Evolutionary conservation across 768 basidiomycete genomes (phyloP).

Genomic region (Lactarius hatsudake): DNA sequence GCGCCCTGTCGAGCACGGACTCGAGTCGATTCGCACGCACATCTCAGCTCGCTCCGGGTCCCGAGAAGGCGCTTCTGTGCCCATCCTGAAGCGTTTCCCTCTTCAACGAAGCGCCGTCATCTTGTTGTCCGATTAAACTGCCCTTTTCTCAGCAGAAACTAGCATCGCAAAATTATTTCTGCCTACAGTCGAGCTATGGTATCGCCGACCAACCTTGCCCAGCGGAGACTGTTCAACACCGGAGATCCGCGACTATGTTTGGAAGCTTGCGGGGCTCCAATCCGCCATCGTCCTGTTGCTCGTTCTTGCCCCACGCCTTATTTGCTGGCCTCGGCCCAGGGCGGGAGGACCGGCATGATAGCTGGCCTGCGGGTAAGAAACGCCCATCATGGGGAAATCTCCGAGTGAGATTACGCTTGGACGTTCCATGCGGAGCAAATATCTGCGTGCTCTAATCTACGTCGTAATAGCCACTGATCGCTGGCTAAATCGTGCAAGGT

Average conservation of each 20-base stretch:
- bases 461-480: background rate
- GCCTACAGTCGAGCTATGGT: background rate
- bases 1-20: background rate
- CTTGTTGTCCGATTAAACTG: background rate
- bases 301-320: background rate
- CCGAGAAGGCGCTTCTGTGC: background rate
- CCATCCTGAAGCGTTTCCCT: background rate
- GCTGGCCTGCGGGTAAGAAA: background rate
- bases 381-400: slow-evolving; percentile 5
- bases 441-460: background rate
- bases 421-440: background rate
- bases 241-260: slow-evolving; percentile 7
- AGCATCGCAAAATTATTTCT: background rate
- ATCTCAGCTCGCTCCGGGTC: slow-evolving; percentile 8
- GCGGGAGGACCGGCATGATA: background rate
- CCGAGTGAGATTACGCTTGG: background rate
- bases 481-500: slow-evolving; percentile 1
- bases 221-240: background rate
- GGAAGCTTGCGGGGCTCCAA: slow-evolving; percentile 10
- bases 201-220: background rate
- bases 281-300: background rate
- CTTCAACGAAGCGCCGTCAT: background rate
- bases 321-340: background rate
- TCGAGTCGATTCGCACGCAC: slow-evolving; percentile 11
- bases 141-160: slow-evolving; percentile 12